Evolutionary conservation across 2,329 filamentous ascomycete species (phyloP).

Genomic region (Lachnum nothofagi): DNA sequence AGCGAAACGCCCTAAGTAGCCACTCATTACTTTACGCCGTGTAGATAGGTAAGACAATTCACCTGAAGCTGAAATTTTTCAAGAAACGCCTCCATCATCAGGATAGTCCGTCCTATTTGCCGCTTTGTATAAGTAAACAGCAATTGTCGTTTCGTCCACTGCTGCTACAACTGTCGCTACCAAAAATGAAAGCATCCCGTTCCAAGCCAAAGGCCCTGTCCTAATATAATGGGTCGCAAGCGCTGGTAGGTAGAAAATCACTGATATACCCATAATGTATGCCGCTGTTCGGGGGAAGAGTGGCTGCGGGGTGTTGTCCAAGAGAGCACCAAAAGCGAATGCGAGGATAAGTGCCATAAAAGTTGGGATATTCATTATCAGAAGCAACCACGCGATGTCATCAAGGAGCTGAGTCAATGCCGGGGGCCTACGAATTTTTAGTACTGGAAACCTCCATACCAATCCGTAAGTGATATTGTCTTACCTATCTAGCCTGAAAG

Average conservation of each 20-base stretch:
- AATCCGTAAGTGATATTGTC: neutral
- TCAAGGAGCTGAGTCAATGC: neutral
- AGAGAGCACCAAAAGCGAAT: neutral
- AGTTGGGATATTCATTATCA: neutral
- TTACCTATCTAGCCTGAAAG: neutral
- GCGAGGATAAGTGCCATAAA: neutral
- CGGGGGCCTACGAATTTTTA: neutral
- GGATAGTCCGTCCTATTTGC: neutral
- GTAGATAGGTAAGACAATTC: too few species aligned
- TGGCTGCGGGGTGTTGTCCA: neutral
- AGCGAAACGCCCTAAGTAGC: too few species aligned
- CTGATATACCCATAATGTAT: neutral
- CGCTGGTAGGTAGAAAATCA: neutral
- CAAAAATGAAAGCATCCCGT: neutral
- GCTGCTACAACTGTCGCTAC: neutral
- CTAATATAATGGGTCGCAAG: neutral
- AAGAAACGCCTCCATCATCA: too few species aligned
- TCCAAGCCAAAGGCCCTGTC: neutral
- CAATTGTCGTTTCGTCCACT: neutral
- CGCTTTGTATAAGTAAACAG: neutral
- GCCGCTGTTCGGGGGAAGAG: neutral
- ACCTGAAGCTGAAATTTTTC: too few species aligned
- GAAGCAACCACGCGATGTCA: neutral
- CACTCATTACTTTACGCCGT: too few species aligned
- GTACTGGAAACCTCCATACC: neutral